Conservation (phyloP, 257 asterid genomes). For the Lantana camara region DNA sequence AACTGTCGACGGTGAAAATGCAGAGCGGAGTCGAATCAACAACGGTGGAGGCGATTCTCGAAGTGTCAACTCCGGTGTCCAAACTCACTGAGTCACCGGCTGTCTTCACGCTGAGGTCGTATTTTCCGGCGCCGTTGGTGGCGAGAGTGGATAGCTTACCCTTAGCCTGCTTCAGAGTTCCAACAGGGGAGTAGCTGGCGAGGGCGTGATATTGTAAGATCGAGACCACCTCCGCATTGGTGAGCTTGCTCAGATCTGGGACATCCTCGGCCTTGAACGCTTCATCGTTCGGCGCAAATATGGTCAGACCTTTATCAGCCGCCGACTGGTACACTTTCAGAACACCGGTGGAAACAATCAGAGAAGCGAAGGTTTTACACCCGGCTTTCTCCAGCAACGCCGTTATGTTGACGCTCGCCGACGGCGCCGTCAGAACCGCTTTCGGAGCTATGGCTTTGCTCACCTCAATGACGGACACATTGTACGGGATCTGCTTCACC, state of each 20-base stretch:
- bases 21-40: slow-evolving; percentile 83
- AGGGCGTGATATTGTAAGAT: slow-evolving; percentile 78
- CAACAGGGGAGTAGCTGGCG: slow-evolving; percentile 71
- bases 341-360: slow-evolving; percentile 62
- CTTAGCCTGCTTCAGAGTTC: slow-evolving; percentile 64
- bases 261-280: slow-evolving; percentile 66
- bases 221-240: slow-evolving; percentile 77
- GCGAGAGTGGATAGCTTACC: slow-evolving; percentile 69
- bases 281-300: slow-evolving; percentile 92
- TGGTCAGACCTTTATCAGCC: slow-evolving; percentile 60
- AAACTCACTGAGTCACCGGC: slow-evolving; percentile 84
- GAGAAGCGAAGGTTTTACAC: slow-evolving; percentile 76
- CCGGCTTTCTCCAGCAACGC: slow-evolving; percentile 82
- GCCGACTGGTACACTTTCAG: slow-evolving; percentile 60
- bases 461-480: slow-evolving; percentile 75
- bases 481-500: slow-evolving; percentile 65
- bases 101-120: slow-evolving; percentile 55
- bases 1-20: slow-evolving; percentile 79
- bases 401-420: slow-evolving; percentile 60
- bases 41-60: slow-evolving; percentile 87
- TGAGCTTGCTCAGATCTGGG: slow-evolving; percentile 72
- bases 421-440: slow-evolving; percentile 66
- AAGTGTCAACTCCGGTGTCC: slow-evolving; percentile 79
- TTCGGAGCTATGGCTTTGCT: slow-evolving; percentile 73
- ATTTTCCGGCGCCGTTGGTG: slow-evolving; percentile 79